These are phyloP conservation scores for Phaeoacremonium minimum DNA, from an alignment of 2,329 filamentous ascomycete species.

Conservation along the genomic window DNA sequence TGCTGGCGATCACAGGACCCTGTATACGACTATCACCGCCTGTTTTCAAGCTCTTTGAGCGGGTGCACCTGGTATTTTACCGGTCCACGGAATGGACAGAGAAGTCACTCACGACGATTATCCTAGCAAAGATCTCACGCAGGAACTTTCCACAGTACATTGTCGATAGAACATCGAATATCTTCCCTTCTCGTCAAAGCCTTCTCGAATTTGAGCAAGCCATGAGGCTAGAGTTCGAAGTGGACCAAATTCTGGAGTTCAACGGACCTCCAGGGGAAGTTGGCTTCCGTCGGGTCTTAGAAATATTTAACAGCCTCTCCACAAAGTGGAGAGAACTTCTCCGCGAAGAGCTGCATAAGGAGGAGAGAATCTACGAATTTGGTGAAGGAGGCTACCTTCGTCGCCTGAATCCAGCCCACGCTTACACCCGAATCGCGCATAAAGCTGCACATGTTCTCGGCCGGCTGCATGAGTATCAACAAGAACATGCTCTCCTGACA, in stretches of 20 bases:
- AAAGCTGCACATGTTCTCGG: conserved; percentile 78
- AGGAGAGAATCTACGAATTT: conserved; percentile 70
- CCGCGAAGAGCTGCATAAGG: conserved; percentile 71
- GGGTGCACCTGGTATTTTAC: conserved; percentile 94
- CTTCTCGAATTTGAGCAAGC: conserved; percentile 88
- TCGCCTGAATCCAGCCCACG: conserved; percentile 85
- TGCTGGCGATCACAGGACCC: conserved; percentile 71
- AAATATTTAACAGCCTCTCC: conserved; percentile 70
- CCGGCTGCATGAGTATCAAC: conserved; percentile 73
- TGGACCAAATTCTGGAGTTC: conserved; percentile 80
- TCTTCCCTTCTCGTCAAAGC: conserved; percentile 72
- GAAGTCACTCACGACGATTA: conserved; percentile 91
- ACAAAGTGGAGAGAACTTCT: conserved; percentile 76
- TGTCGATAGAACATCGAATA: conserved; percentile 83
- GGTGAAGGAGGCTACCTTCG: conserved; percentile 87
- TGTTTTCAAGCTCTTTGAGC: conserved; percentile 79
- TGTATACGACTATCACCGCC: conserved; percentile 76
- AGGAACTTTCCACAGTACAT: conserved; percentile 88
- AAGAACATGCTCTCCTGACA: conserved; percentile 69
- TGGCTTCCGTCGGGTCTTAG: conserved; percentile 63
- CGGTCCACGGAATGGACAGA: conserved; percentile 96
- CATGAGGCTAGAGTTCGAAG: conserved; percentile 72
- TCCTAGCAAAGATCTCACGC: conserved; percentile 83
- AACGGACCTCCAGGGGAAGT: conserved; percentile 65
- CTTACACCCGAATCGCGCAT: conserved; percentile 89